Conservation (phyloP, 179 eudicot species). For the Beta macrorhiza region DNA sequence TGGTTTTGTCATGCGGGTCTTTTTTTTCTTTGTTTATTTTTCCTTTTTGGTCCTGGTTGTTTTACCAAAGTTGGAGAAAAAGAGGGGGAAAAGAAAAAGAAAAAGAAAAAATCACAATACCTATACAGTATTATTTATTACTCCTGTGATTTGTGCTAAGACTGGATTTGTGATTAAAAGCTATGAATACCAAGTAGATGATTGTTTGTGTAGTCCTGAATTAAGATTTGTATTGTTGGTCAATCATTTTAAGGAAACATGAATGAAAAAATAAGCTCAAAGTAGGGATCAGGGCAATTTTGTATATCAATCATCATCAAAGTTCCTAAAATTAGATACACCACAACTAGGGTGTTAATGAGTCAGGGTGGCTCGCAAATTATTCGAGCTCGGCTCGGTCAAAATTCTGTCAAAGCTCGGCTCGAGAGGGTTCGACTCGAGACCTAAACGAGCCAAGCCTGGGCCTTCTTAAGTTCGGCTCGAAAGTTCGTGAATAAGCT, state of each 20-base stretch:
- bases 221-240: conserved; percentile 10
- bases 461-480: too few relatives aligned
- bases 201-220: conserved; percentile 19
- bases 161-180: conserved; percentile 23
- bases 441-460: too few relatives aligned
- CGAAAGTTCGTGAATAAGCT: too few relatives aligned
- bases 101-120: conserved; percentile 1
- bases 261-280: too few relatives aligned
- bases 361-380: too few relatives aligned
- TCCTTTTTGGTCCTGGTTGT: conserved; percentile 14
- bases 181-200: conserved; percentile 27
- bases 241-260: neutral
- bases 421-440: too few relatives aligned
- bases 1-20: conserved; percentile 5
- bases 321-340: too few relatives aligned
- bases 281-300: too few relatives aligned
- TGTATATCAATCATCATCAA: too few relatives aligned
- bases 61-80: conserved; percentile 5
- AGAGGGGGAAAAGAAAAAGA: neutral
- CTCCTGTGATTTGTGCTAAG: conserved; percentile 25
- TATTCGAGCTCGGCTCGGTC: too few relatives aligned
- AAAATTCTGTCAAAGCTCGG: too few relatives aligned
- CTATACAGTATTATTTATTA: conserved; percentile 23
- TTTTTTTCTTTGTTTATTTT: neutral
- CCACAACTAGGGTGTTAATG: too few relatives aligned